Percentiles rank a stretch among this genome's conserved stretches.
Evolutionary conservation across 2,329 filamentous ascomycete genomes (phyloP).

Genomic region (Pseudogymnoascus sp.): DNA sequence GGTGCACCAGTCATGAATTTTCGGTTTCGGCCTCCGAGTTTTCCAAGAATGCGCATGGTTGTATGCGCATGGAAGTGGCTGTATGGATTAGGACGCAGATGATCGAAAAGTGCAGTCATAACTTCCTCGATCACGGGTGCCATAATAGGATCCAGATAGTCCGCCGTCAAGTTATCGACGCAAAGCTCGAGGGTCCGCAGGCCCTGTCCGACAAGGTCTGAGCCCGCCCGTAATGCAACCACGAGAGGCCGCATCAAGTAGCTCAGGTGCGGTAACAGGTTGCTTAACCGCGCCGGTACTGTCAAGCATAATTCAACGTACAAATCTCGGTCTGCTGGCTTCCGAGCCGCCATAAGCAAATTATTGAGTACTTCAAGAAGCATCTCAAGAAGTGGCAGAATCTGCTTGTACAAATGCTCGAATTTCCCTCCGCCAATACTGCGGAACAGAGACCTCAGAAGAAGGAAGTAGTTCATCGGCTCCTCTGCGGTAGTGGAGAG

Average conservation of each 20-base stretch:
- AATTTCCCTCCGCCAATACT: conserved; percentile 97
- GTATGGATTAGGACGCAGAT: conserved; percentile 87
- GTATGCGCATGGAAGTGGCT: conserved; percentile 97
- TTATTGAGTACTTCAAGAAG: conserved; percentile 95
- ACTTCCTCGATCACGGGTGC: conserved; percentile 96
- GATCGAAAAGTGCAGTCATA: conserved; percentile 96
- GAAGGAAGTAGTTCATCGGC: conserved; percentile 96
- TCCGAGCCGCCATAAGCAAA: conserved; percentile 79
- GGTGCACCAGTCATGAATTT: conserved; percentile 91
- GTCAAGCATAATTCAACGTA: conserved; percentile 97
- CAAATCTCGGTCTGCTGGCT: conserved; percentile 82
- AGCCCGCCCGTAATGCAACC: conserved; percentile 85
- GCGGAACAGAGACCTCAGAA: conserved; percentile 84
- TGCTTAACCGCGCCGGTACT: conserved; percentile 87
- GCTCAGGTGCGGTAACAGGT: conserved; percentile 87
- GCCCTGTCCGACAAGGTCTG: conserved; percentile 89
- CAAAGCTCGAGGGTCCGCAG: conserved; percentile 90
- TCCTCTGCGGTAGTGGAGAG: conserved; percentile 92
- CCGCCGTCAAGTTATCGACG: conserved; percentile 94
- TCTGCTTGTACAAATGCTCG: conserved; percentile 96
- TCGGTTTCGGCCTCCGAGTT: conserved; percentile 87
- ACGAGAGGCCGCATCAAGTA: conserved; percentile 96
- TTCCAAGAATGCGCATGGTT: conserved; percentile 93
- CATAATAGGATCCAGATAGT: conserved; percentile 98
- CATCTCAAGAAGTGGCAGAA: conserved; percentile 93